Conservation (phyloP, 2,329 filamentous ascomycete genomes). For the Pleoardoris graminearum region DNA sequence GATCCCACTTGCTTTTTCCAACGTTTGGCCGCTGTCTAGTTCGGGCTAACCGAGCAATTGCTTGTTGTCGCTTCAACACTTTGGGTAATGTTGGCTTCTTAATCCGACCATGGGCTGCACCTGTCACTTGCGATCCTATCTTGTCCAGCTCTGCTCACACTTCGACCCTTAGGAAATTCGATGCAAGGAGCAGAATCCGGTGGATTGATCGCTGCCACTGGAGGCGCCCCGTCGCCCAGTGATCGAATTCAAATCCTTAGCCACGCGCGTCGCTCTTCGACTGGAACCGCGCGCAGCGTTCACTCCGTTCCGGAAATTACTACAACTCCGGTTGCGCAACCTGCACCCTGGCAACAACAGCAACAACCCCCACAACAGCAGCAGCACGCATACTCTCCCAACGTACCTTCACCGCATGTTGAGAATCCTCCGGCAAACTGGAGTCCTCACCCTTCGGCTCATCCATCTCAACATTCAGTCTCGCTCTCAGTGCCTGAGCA, state of each 20-base stretch:
- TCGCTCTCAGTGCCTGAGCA: constrained; percentile 40
- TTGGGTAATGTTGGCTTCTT: constrained; percentile 11
- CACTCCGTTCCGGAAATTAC: constrained; percentile 44
- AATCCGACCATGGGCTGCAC: background rate
- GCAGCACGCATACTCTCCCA: constrained; percentile 29
- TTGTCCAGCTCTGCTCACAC: background rate
- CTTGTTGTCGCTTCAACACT: constrained; percentile 21
- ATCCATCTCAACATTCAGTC: constrained; percentile 39
- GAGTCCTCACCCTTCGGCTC: constrained; percentile 39
- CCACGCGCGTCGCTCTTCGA: constrained; percentile 43
- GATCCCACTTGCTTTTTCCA: constrained; percentile 34
- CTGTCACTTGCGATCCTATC: background rate
- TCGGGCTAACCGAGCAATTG: constrained; percentile 24
- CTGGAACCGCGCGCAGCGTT: constrained; percentile 42
- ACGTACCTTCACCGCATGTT: constrained; percentile 42
- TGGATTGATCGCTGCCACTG: constrained; percentile 29
- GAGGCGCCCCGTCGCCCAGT: constrained; percentile 44
- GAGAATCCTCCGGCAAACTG: constrained; percentile 37
- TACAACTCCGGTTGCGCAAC: constrained; percentile 42
- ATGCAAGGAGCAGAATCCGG: constrained; percentile 23
- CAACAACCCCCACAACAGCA: constrained; percentile 2
- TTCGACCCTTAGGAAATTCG: constrained; percentile 17
- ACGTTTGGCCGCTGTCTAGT: constrained; percentile 30
- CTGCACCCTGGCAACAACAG: constrained; percentile 43
- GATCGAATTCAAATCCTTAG: constrained; percentile 46